Percentiles rank a stretch among this genome's conserved stretches.
Evolutionary conservation across 768 basidiomycete species (phyloP).

Genomic region (Termitomyces sp.): DNA sequence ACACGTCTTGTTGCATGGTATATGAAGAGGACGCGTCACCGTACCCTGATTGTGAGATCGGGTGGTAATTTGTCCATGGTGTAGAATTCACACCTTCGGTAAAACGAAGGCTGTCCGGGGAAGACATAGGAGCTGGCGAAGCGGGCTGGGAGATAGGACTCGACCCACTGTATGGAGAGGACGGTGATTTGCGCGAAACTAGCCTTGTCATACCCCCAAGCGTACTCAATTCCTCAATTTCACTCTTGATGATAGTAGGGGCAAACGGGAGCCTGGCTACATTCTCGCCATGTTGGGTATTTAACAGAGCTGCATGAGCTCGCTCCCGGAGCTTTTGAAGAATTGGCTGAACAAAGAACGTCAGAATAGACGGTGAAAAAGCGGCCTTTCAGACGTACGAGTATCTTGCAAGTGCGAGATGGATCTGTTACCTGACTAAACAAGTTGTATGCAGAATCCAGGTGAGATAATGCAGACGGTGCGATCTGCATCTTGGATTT

Average conservation of each 20-base stretch:
- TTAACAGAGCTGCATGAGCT: conserved; percentile 38
- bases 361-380: not conserved
- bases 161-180: conserved; percentile 37
- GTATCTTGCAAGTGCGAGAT: conserved; percentile 49
- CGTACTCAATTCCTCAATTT: conserved; percentile 55
- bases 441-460: conserved; percentile 57
- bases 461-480: conserved; percentile 59
- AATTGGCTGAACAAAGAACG: conserved; percentile 44
- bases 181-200: conserved; percentile 46
- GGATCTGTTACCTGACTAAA: conserved; percentile 52
- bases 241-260: conserved; percentile 50
- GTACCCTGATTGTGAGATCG: conserved; percentile 29
- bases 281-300: conserved; percentile 15
- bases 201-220: conserved; percentile 63
- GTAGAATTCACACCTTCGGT: conserved; percentile 11
- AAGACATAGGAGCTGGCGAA: conserved; percentile 33
- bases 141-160: conserved; percentile 40
- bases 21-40: conserved; percentile 15
- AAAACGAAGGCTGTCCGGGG: conserved; percentile 13
- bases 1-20: conserved; percentile 13
- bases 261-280: conserved; percentile 28
- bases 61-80: conserved; percentile 28
- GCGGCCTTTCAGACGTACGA: conserved; percentile 33
- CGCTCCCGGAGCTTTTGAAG: conserved; percentile 51
- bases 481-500: conserved; percentile 62